These are phyloP conservation scores for Coprinopsis strossmayeri DNA, from an alignment of 768 basidiomycete genomes.

Conservation along the genomic window DNA sequence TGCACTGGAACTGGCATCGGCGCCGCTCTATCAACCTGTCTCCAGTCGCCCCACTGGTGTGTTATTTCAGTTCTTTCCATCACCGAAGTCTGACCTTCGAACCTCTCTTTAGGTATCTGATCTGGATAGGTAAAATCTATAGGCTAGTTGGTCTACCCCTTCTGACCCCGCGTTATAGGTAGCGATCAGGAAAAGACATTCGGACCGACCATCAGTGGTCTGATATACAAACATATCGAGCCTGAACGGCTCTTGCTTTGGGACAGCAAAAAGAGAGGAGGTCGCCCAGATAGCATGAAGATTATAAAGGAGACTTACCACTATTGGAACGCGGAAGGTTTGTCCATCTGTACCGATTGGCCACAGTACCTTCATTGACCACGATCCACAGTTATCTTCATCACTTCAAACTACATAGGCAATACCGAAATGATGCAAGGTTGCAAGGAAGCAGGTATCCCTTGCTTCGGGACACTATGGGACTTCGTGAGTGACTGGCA, in stretches of 20 bases:
- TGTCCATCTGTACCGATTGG: background rate
- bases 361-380: background rate
- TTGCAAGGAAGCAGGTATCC: conserved; percentile 63
- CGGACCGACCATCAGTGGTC: conserved; percentile 57
- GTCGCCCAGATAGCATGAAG: conserved; percentile 75
- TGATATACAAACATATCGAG: conserved; percentile 65
- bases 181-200: conserved; percentile 83
- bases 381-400: conserved; percentile 58
- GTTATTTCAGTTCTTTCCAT: conserved; percentile 15
- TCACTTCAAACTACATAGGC: conserved; percentile 78
- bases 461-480: conserved; percentile 66
- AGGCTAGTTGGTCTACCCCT: conserved; percentile 6
- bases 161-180: conserved; percentile 30
- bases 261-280: conserved; percentile 71
- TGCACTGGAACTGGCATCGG: conserved; percentile 82
- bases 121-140: conserved; percentile 55
- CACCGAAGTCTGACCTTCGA: background rate
- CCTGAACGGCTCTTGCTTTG: conserved; percentile 71
- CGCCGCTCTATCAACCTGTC: conserved; percentile 69
- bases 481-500: conserved; percentile 43
- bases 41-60: conserved; percentile 71
- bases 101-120: conserved; percentile 51
- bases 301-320: conserved; percentile 62
- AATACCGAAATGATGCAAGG: conserved; percentile 78
- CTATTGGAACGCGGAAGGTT: conserved; percentile 68